Percentiles rank a stretch among this genome's conserved stretches.
Evolutionary conservation across 1,284 basidiomycete species (phyloP).

Genomic region (Ustilago trichophora): DNA sequence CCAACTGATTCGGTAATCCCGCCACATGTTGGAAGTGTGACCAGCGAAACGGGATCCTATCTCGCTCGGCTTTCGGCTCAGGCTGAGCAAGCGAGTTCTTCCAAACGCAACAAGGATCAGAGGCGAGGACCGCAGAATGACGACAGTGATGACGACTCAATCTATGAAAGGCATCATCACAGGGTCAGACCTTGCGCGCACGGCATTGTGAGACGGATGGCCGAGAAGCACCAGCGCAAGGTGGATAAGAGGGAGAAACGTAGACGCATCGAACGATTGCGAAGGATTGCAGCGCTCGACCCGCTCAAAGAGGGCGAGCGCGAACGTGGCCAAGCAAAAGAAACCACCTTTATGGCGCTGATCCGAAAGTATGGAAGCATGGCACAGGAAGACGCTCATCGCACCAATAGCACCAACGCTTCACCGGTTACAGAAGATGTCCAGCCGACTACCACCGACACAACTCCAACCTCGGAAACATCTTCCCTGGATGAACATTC

Average conservation of each 20-base stretch:
- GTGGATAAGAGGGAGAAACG: slow-evolving; percentile 20
- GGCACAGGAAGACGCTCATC: slow-evolving; percentile 11
- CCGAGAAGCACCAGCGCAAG: slow-evolving; percentile 26
- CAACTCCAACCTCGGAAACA: neutral
- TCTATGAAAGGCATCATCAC: neutral
- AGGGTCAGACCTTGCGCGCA: neutral
- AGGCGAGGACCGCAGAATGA: neutral
- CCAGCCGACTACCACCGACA: neutral
- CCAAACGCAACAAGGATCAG: neutral
- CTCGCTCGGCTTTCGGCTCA: slow-evolving; percentile 24
- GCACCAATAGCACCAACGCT: neutral
- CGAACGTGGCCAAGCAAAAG: slow-evolving; percentile 25
- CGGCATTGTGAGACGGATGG: slow-evolving; percentile 27
- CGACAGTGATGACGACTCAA: slow-evolving; percentile 18
- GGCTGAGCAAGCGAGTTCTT: slow-evolving; percentile 9
- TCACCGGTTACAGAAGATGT: neutral
- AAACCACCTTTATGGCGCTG: slow-evolving; percentile 41
- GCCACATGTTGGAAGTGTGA: slow-evolving; percentile 16
- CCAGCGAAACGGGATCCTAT: slow-evolving; percentile 25
- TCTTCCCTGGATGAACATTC: slow-evolving; percentile 33
- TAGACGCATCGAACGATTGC: slow-evolving; percentile 21
- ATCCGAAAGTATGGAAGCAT: slow-evolving; percentile 34
- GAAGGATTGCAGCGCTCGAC: slow-evolving; percentile 38
- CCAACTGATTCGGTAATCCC: neutral
- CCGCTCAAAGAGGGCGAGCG: slow-evolving; percentile 30